Conservation (phyloP, 2,329 filamentous ascomycete genomes). For the Thyridium curvatum region DNA sequence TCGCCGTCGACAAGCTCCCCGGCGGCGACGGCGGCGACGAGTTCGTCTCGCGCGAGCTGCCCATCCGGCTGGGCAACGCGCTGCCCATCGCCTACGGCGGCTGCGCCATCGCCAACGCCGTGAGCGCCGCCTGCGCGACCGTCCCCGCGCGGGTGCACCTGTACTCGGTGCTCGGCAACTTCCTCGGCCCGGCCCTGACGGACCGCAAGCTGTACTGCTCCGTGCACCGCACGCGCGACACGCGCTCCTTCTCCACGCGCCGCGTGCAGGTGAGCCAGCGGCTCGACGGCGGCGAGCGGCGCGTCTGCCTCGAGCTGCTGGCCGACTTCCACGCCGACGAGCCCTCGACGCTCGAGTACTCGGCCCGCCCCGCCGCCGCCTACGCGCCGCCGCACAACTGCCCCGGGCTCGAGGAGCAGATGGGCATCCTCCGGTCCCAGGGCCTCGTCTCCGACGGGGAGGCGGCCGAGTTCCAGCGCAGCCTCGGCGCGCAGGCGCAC, state of each 20-base stretch:
- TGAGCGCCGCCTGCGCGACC: constrained; percentile 31
- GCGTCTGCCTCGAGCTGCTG: constrained; percentile 33
- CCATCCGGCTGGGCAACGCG: constrained; percentile 1
- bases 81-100: constrained; percentile 34
- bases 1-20: constrained; percentile 5
- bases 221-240: constrained; percentile 31
- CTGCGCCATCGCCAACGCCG: constrained; percentile 31
- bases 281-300: constrained; percentile 23
- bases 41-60: constrained; percentile 4
- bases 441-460: constrained; percentile 17
- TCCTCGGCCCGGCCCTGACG: constrained; percentile 35
- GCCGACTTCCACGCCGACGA: constrained; percentile 41
- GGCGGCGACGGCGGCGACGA: constrained; percentile 1
- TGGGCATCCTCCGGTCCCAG: constrained; percentile 9
- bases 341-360: constrained; percentile 27
- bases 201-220: constrained; percentile 28
- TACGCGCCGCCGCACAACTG: constrained; percentile 18
- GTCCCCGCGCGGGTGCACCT: constrained; percentile 28
- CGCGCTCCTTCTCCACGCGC: constrained; percentile 40
- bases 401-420: constrained; percentile 8
- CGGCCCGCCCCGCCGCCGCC: constrained; percentile 20
- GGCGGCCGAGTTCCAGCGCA: constrained; percentile 11
- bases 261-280: constrained; percentile 36
- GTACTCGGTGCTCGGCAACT: constrained; percentile 40
- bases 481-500: constrained; percentile 19